Evolutionary conservation across 495 filamentous ascomycete species (phyloP).

Genomic region (Trichoderma reesei): DNA sequence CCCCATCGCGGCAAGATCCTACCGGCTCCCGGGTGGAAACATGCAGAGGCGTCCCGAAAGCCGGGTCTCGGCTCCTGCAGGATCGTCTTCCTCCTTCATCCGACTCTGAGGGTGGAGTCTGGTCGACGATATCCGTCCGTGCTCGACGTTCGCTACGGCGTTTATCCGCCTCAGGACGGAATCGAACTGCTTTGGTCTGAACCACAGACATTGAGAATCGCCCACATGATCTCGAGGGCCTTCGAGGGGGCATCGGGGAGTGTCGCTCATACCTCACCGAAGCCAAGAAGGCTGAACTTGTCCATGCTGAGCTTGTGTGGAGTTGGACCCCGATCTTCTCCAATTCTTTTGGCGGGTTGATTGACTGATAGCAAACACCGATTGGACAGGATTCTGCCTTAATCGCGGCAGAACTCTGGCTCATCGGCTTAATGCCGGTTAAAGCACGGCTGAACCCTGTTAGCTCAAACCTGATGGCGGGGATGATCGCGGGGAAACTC

Average conservation of each 20-base stretch:
- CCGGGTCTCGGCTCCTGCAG: too few relatives aligned
- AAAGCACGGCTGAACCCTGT: background rate
- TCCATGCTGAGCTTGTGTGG: background rate
- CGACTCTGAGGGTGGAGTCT: background rate
- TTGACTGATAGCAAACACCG: background rate
- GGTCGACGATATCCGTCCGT: background rate
- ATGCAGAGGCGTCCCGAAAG: too few relatives aligned
- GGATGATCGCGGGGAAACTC: slow-evolving; percentile 3
- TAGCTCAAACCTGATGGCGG: background rate
- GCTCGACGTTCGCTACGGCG: background rate
- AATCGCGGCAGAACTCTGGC: background rate
- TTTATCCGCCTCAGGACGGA: background rate
- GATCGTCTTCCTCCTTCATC: too few relatives aligned
- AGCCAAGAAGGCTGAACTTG: background rate
- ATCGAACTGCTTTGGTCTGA: background rate
- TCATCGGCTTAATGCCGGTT: background rate
- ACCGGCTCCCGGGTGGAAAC: too few relatives aligned
- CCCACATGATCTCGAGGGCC: background rate
- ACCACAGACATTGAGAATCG: background rate
- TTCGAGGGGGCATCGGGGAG: background rate
- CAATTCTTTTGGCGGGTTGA: background rate
- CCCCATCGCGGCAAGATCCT: too few relatives aligned
- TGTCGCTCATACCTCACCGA: background rate
- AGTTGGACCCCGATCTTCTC: background rate
- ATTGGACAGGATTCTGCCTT: background rate